These are phyloP conservation scores for Fomitopsis schrenkii DNA, from an alignment of 1,284 basidiomycete species.

Conservation along the genomic window DNA sequence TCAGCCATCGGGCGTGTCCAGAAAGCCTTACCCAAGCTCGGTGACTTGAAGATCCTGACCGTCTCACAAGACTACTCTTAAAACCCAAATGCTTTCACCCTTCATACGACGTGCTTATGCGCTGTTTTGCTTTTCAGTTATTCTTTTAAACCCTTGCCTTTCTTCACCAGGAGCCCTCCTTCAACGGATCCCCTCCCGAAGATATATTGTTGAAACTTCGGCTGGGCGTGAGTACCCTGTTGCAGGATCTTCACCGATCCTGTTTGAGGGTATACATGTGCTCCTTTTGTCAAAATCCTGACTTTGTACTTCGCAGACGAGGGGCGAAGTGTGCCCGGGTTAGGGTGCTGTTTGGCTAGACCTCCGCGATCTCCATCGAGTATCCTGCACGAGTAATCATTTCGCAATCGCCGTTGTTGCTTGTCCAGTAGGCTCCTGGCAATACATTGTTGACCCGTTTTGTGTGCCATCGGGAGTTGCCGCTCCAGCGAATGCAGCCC, in stretches of 20 bases:
- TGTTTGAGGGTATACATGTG: background rate
- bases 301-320: no score
- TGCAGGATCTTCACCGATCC: background rate
- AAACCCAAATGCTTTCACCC: background rate
- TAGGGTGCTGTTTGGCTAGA: background rate
- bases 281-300: no score
- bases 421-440: no score
- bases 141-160: background rate
- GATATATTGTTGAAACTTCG: background rate
- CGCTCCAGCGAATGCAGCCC: no score
- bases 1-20: background rate
- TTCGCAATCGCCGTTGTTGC: no score
- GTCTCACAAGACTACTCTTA: conserved; percentile 1
- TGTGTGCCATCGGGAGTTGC: no score
- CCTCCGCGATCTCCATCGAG: background rate
- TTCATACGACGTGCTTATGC: no score
- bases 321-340: background rate
- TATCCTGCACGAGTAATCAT: background rate
- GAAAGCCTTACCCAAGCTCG: background rate
- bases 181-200: background rate
- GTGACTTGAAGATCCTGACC: background rate
- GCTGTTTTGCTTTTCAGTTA: background rate
- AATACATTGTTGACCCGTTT: no score
- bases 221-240: background rate
- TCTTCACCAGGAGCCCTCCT: background rate